phyloP scores from a whole-genome alignment of 192 early-diverging fungal species.

The Coemansia pectinata region DNA sequence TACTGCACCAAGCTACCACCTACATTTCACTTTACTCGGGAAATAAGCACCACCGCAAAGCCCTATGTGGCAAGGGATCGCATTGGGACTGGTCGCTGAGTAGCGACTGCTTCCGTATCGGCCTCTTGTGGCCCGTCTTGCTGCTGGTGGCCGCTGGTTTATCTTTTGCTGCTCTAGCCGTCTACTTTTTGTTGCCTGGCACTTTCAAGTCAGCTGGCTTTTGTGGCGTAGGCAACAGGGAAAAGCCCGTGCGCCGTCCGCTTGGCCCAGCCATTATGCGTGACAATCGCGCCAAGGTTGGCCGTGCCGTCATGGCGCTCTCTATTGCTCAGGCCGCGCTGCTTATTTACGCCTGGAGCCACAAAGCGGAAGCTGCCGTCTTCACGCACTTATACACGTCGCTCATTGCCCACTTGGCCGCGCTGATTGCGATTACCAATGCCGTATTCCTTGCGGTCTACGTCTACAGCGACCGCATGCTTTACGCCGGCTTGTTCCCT shows the following conservation, averaged over 20 bases:
- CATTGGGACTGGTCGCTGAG: constrained; percentile 10
- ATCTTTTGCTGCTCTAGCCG: constrained; percentile 3
- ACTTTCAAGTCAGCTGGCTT: background rate
- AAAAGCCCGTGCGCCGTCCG: constrained; percentile 24
- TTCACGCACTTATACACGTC: background rate
- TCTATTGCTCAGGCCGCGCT: constrained; percentile 10
- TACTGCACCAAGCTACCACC: background rate
- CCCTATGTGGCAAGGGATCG: constrained; percentile 8
- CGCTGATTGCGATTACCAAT: background rate
- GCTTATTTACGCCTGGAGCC: background rate
- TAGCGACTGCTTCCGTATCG: constrained; percentile 16
- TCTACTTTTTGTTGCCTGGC: background rate
- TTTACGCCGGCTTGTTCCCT: constrained; percentile 26
- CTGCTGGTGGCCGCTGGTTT: background rate
- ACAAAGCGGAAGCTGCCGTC: background rate
- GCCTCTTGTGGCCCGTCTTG: constrained; percentile 24
- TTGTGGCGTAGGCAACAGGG: background rate
- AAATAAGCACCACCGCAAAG: background rate
- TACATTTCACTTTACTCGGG: background rate
- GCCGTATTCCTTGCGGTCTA: background rate
- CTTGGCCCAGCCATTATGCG: constrained; percentile 17
- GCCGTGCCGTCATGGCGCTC: background rate
- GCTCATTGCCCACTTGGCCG: background rate
- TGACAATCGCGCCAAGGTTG: constrained; percentile 25
- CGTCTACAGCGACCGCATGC: constrained; percentile 13